These are phyloP conservation scores for Cladorrhinum sp. DNA, from an alignment of 2,329 filamentous ascomycete species.

Conservation along the genomic window DNA sequence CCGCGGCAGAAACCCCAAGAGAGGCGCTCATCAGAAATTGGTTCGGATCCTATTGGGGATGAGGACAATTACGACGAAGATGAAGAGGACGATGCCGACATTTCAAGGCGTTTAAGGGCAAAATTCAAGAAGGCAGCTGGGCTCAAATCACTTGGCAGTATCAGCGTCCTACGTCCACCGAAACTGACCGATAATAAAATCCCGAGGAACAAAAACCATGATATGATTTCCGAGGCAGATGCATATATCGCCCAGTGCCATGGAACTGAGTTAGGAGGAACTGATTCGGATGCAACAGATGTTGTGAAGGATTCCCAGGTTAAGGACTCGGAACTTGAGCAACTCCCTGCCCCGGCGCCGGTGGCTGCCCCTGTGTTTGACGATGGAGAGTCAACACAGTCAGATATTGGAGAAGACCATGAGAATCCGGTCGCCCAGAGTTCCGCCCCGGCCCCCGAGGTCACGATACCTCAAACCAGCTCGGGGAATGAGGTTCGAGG, in stretches of 20 bases:
- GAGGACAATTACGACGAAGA: slow-evolving; percentile 31
- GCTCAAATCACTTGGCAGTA: slow-evolving; percentile 39
- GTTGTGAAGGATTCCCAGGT: slow-evolving; percentile 25
- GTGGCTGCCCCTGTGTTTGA: not conserved
- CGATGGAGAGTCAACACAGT: slow-evolving; percentile 25
- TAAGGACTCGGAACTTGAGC: slow-evolving; percentile 2
- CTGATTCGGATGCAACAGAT: slow-evolving; percentile 24
- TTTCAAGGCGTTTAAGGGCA: slow-evolving; percentile 38
- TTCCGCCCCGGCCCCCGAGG: slow-evolving; percentile 4
- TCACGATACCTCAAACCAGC: slow-evolving; percentile 9
- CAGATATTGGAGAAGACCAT: slow-evolving; percentile 17
- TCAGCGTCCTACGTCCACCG: slow-evolving; percentile 35
- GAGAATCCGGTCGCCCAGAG: slow-evolving; percentile 5
- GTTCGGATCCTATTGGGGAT: slow-evolving; percentile 27
- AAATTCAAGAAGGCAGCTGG: slow-evolving; percentile 40
- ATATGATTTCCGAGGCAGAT: slow-evolving; percentile 23
- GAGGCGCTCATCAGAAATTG: slow-evolving; percentile 28
- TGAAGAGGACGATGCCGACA: slow-evolving; percentile 34
- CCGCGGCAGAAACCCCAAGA: slow-evolving; percentile 47
- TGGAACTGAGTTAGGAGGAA: slow-evolving; percentile 13
- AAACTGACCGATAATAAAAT: slow-evolving; percentile 34
- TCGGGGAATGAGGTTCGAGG: not conserved
- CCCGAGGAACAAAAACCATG: slow-evolving; percentile 31
- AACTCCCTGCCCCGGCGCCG: not conserved
- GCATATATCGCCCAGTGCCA: slow-evolving; percentile 22